Evolutionary conservation across 371 early-diverging fungal species (phyloP), one percentile per base, ranked within the genome.

Genomic region (Saksenaea vasiformis): DNA sequence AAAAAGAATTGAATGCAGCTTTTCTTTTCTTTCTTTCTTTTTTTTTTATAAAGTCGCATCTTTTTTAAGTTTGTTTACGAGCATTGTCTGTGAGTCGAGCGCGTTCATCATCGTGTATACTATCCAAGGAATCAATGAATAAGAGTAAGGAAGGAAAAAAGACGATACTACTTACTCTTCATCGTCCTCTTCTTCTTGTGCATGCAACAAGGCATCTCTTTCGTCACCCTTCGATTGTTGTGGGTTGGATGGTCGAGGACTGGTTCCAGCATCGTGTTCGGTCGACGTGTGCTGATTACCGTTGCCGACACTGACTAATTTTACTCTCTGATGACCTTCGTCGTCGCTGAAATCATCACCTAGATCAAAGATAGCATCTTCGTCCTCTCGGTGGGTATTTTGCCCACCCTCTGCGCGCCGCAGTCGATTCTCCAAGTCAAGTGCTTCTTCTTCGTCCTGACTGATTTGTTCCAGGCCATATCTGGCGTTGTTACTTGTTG

Each of bases 401-500:
- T 73, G 70, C 1, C 85, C 84, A 13, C 78, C 74, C 44, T 86
- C 86, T 1, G 78, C 80, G 14, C 81, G 76, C 28, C 85, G 76
- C 10, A 85, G 64, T 24, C 73, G 67, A 54, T 85, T 84, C 69
- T 87, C 86, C 28, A 82, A 72, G 55, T 84, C 90, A 22, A 85
- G 69, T 1, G 86, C 88, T 17, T 75, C 77, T 37, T 85, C 87
- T 69, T 84, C 85, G 54, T 85, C 86, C 36, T 87, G 79, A 66
- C 76, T 76, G 54, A 83, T 68, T 54, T 83, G 80, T 67, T 77
- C 77, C 51, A 83, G 62, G 8, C 83, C 90, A 69, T 90, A 93
- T 36, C 97, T 85, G 60, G 91, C 87, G 75, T 98, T 98, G 70
- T 96, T 91, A 19, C 74, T 80, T 0, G 98, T 97, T 3, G 98